Evolutionary conservation across 352 stramenopile genomes (phyloP), one percentile per base, ranked within the genome.

Genomic region (Phytophthora citrophthora): DNA sequence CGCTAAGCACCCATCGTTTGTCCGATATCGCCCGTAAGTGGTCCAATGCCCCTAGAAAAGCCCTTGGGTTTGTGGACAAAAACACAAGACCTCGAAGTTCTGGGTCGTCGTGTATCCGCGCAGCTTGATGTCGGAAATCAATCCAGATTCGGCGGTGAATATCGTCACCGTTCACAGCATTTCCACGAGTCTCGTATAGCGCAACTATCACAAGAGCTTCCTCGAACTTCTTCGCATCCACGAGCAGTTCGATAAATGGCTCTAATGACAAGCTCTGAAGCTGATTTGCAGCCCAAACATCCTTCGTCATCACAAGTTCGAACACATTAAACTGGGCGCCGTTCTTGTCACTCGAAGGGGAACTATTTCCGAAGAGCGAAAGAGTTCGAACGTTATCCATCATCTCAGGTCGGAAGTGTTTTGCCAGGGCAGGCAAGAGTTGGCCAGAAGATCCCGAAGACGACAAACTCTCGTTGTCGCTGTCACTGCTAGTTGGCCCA

Each of bases 71-170:
- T 7, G 64, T 72, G 18, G 44, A 55, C 24, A 77, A 55, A 49
- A 74, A 43, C 3, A 71, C 54, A 15, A 70, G 4, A 49, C 58
- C 31, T 7, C 50, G 47, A 44, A 43, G 15, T 34, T 51, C 29
- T 6, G 13, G 15, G 10, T 67, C 23, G 31, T 60, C 34, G 24
- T 57, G n/a, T 18, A 44, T 31, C 16, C 31, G 39, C 55, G 52
- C 57, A 41, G 56, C 60, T 40, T 53, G 16, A 5, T 76, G 15
- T 36, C 74, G 57, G 23, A 81, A 91, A 12, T 83, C 44, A 4
- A 48, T 53, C 83, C 83, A 91, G 23, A 89, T 47, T 39, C 70
- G 64, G 9, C 70, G 74, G 39, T 90, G 81, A 26, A 91, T 79
- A 4, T 34, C 29, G n/a, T 89, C 79, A 10, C 74, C 34, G 12